Percentiles rank a stretch among this genome's conserved stretches.
These are phyloP conservation scores for Xylaria multiplex DNA, from an alignment of 2,329 filamentous ascomycete genomes.

Conservation along the genomic window DNA sequence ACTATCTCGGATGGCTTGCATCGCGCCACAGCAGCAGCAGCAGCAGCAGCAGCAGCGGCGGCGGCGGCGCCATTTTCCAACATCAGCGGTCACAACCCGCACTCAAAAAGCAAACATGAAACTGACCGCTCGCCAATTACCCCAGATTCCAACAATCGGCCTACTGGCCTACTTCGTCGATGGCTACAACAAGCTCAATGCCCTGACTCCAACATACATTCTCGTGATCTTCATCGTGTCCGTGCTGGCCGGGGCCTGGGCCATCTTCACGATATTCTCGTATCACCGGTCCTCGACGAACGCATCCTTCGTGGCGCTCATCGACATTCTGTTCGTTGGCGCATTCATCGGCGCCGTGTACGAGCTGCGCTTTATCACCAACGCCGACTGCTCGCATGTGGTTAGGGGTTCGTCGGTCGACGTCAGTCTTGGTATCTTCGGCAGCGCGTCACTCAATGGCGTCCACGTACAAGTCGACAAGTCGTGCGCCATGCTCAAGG, in stretches of 20 bases:
- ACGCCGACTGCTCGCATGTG: conserved; percentile 75
- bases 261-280: conserved; percentile 71
- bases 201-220: conserved; percentile 69
- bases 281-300: conserved; percentile 71
- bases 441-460: conserved; percentile 60
- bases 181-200: conserved; percentile 65
- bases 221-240: conserved; percentile 75
- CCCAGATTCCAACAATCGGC: conserved; percentile 71
- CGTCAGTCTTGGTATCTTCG: conserved; percentile 70
- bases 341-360: conserved; percentile 72
- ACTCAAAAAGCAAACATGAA: neutral
- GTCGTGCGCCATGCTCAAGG: conserved; percentile 92
- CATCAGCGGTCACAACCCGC: neutral
- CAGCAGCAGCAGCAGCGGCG: neutral
- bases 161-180: conserved; percentile 75
- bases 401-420: conserved; percentile 60
- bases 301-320: conserved; percentile 67
- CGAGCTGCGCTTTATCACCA: conserved; percentile 66
- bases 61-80: neutral
- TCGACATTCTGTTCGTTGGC: conserved; percentile 71
- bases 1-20: neutral
- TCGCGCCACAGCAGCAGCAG: neutral
- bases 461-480: conserved; percentile 71
- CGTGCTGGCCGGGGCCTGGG: conserved; percentile 70
- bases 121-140: neutral